phyloP scores from a whole-genome alignment of 1,284 basidiomycete species.

The Sanghuangporus sanghuang region DNA sequence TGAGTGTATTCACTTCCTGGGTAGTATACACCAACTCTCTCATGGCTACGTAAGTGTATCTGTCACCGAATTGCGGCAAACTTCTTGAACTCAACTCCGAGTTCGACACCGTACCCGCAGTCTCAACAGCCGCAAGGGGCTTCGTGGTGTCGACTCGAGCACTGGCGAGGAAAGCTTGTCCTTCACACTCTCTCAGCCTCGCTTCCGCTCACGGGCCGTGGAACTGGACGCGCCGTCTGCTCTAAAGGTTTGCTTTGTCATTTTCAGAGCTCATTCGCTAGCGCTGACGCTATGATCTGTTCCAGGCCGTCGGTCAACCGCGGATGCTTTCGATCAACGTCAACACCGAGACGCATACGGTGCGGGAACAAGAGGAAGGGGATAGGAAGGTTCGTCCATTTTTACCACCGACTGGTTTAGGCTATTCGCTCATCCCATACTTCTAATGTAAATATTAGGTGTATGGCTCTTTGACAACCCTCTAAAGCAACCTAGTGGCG shows the following conservation, averaged over 20 bases:
- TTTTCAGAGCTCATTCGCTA: background rate
- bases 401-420: too few relatives aligned
- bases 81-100: background rate
- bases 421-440: too few relatives aligned
- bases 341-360: slow-evolving; percentile 16
- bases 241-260: slow-evolving; percentile 4
- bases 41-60: slow-evolving; percentile 12
- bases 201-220: slow-evolving; percentile 12
- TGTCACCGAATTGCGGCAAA: background rate
- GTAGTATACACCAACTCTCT: slow-evolving; percentile 18
- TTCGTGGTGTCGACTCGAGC: slow-evolving; percentile 8
- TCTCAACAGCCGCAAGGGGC: slow-evolving; percentile 10
- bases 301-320: background rate
- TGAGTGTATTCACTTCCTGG: background rate
- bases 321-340: slow-evolving; percentile 16
- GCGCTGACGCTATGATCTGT: background rate
- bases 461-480: too few relatives aligned
- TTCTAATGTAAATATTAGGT: too few relatives aligned
- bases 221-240: slow-evolving; percentile 6
- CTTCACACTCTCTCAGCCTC: background rate
- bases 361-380: background rate
- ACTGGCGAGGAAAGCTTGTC: slow-evolving; percentile 2
- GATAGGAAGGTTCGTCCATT: slow-evolving; percentile 1
- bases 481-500: too few relatives aligned
- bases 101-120: background rate